Conservation (phyloP, 2,329 filamentous ascomycete species). For the Paracamarosporium sp. region DNA sequence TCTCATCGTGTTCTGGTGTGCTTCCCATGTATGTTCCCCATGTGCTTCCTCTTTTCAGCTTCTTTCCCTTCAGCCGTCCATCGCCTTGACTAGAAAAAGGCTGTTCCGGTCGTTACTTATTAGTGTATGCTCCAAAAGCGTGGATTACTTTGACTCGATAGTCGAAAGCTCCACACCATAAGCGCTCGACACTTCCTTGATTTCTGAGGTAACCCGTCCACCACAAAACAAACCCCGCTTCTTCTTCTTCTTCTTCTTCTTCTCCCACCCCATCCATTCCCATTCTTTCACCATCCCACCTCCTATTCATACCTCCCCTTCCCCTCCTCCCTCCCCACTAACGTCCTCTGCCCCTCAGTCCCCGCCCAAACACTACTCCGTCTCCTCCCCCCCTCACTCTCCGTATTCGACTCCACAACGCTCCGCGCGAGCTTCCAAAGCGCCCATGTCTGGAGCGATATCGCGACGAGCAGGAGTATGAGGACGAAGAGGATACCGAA, state of each 20-base stretch:
- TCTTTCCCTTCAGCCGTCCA: no score
- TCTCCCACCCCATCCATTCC: background rate
- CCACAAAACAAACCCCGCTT: no score
- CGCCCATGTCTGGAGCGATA: constrained; percentile 32
- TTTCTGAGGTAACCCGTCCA: no score
- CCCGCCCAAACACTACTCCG: background rate
- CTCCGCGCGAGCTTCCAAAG: constrained; percentile 29
- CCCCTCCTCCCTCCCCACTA: constrained; percentile 14
- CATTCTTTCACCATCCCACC: background rate
- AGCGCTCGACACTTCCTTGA: no score
- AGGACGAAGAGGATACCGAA: constrained; percentile 34
- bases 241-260: background rate
- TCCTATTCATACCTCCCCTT: constrained; percentile 4
- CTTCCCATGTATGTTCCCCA: no score
- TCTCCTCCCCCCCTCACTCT: background rate
- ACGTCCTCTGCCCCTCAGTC: constrained; percentile 7
- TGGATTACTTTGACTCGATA: no score
- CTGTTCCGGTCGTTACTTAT: no score
- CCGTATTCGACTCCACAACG: constrained; percentile 26
- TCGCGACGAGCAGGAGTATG: constrained; percentile 24
- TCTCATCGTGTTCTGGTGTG: no score
- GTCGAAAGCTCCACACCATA: no score
- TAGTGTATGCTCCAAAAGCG: no score
- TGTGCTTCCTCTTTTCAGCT: no score
- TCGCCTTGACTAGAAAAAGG: no score